Conservation (phyloP, 805 yeast genomes). For the Pichia exigua region DNA sequence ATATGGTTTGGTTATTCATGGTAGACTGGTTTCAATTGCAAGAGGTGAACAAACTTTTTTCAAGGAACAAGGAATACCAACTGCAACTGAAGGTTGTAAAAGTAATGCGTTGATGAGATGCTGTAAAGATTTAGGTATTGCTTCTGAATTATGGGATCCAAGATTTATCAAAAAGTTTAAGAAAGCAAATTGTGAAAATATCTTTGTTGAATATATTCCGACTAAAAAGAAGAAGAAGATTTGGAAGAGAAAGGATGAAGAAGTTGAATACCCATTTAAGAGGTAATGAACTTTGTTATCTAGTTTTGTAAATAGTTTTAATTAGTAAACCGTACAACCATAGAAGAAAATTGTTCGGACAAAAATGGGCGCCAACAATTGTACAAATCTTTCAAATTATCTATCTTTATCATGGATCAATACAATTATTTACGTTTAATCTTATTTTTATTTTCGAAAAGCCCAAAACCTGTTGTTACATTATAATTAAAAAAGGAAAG, state of each 20-base stretch:
- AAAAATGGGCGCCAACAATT: too few species aligned
- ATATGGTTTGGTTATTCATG: constrained; percentile 80
- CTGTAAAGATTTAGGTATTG: constrained; percentile 94
- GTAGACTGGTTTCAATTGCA: constrained; percentile 83
- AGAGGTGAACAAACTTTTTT: constrained; percentile 95
- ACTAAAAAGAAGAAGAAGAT: constrained; percentile 82
- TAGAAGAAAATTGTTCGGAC: too few species aligned
- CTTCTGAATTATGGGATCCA: constrained; percentile 97
- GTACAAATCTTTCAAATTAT: too few species aligned
- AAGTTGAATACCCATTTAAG: constrained; percentile 81
- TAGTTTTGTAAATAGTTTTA: neutral
- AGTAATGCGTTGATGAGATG: constrained; percentile 96
- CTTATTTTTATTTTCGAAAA: constrained; percentile 2
- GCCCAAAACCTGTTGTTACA: constrained; percentile 6
- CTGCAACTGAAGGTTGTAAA: constrained; percentile 96
- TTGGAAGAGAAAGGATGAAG: constrained; percentile 83
- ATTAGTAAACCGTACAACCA: neutral
- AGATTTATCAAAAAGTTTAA: constrained; percentile 69
- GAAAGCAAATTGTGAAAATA: constrained; percentile 61
- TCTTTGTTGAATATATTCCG: constrained; percentile 75
- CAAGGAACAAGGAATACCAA: constrained; percentile 77
- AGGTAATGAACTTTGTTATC: constrained; percentile 10
- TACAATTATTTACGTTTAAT: neutral
- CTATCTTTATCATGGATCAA: too few species aligned
- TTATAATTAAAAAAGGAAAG: constrained; percentile 3